These are phyloP conservation scores for Penicillium sp. DNA, from an alignment of 2,329 filamentous ascomycete species.

Conservation along the genomic window DNA sequence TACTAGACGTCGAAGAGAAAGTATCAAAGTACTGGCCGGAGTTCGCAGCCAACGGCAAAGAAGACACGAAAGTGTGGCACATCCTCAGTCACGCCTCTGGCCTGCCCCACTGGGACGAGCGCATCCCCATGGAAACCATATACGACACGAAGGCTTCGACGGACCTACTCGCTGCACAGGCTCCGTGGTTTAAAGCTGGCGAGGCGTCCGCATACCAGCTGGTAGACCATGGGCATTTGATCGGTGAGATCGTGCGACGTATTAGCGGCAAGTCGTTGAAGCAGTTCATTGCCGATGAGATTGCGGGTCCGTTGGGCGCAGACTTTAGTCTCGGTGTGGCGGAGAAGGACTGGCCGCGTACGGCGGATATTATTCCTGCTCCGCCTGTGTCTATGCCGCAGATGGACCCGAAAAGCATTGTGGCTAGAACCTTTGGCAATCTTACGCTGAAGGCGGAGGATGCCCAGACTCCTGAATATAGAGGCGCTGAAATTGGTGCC, in stretches of 20 bases:
- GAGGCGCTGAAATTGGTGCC: constrained; percentile 42
- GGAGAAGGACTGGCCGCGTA: constrained; percentile 44
- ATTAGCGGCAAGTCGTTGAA: constrained; percentile 41
- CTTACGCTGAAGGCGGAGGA: constrained; percentile 22
- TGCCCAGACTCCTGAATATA: constrained; percentile 34
- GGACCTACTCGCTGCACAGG: constrained; percentile 35
- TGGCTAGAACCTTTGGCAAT: constrained; percentile 30
- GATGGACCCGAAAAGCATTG: constrained; percentile 27
- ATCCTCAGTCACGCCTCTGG: constrained; percentile 23
- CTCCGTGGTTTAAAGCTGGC: constrained; percentile 44
- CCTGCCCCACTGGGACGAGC: constrained; percentile 26
- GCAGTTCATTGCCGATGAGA: constrained; percentile 46
- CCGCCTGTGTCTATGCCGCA: constrained; percentile 15
- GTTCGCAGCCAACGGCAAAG: constrained; percentile 32
- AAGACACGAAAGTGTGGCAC: constrained; percentile 27
- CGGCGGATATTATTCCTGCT: constrained; percentile 37
- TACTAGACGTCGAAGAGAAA: constrained; percentile 24
- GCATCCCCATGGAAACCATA: constrained; percentile 32
- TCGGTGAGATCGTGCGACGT: constrained; percentile 46
- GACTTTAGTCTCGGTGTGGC: constrained; percentile 49
- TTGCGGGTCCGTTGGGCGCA: constrained; percentile 43
- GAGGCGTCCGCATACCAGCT: constrained; percentile 41
- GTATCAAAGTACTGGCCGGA: constrained; percentile 35
- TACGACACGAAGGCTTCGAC: constrained; percentile 29
- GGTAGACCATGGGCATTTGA: constrained; percentile 38